Evolutionary conservation across 31 red algal species (phyloP).

Genomic region (Bonnemaisonia californica): DNA sequence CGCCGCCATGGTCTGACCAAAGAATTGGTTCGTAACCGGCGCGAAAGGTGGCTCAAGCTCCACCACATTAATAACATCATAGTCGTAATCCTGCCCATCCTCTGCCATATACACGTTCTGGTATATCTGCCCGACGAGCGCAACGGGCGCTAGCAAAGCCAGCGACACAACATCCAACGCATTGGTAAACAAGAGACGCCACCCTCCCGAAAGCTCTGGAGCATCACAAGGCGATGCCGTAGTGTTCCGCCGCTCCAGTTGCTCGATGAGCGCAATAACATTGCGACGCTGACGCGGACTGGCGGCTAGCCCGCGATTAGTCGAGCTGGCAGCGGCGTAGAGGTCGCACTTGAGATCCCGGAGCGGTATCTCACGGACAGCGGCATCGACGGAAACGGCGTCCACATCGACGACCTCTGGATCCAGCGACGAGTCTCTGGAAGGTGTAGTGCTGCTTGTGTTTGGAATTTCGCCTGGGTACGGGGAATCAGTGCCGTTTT

Average conservation of each 20-base stretch:
- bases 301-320: conserved; percentile 50
- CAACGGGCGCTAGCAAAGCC: conserved; percentile 42
- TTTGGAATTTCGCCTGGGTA: neutral
- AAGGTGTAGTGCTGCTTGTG: neutral
- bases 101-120: conserved; percentile 48
- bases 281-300: neutral
- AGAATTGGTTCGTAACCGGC: conserved; percentile 46
- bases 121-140: conserved; percentile 48
- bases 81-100: conserved; percentile 4
- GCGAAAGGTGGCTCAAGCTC: conserved; percentile 53
- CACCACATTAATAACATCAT: conserved; percentile 61
- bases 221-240: conserved; percentile 18
- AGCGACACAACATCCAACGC: conserved; percentile 66
- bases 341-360: conserved; percentile 34
- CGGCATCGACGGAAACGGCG: conserved; percentile 19
- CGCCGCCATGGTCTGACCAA: conserved; percentile 35
- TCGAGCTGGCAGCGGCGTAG: conserved; percentile 3
- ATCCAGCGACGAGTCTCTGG: neutral
- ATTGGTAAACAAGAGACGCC: conserved; percentile 64
- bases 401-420: neutral
- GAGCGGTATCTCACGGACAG: conserved; percentile 20
- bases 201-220: conserved; percentile 14
- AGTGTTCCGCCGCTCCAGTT: conserved; percentile 51
- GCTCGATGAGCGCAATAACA: conserved; percentile 36
- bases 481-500: neutral